These are phyloP conservation scores for Fusarium solani-melongenae DNA, from an alignment of 2,329 filamentous ascomycete genomes.

Conservation along the genomic window DNA sequence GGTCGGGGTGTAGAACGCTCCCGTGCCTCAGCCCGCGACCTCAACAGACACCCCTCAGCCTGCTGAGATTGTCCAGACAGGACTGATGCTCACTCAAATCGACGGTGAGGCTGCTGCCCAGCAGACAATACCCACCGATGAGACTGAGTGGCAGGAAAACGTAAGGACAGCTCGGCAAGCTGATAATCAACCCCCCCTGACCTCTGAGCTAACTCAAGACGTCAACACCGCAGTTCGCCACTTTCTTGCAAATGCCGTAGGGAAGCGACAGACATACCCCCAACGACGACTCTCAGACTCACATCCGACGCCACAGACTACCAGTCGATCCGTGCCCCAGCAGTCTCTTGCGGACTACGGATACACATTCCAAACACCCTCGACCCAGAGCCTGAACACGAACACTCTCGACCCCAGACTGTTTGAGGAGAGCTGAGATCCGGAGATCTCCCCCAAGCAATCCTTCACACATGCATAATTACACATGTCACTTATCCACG, in stretches of 20 bases:
- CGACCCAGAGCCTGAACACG: neutral
- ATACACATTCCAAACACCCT: neutral
- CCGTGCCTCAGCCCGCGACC: constrained; percentile 10
- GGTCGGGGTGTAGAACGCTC: constrained; percentile 16
- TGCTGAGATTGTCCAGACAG: neutral
- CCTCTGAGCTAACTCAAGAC: neutral
- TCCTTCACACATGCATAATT: neutral
- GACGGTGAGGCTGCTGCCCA: neutral
- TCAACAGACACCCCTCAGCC: neutral
- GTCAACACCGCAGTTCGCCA: neutral
- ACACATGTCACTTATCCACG: neutral
- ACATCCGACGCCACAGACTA: neutral
- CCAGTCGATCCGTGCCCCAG: neutral
- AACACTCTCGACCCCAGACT: neutral
- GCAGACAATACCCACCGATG: neutral
- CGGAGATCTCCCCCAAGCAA: neutral
- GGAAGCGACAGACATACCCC: neutral
- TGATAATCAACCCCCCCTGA: neutral
- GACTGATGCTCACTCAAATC: no score
- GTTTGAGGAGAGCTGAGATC: neutral
- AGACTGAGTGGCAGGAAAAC: neutral
- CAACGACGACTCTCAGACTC: neutral
- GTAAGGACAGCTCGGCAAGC: constrained; percentile 2
- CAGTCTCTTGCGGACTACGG: neutral
- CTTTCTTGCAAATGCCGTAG: neutral